Evolutionary conservation across 257 asterid genomes (phyloP).

Genomic region (Linderniella brevidens): DNA sequence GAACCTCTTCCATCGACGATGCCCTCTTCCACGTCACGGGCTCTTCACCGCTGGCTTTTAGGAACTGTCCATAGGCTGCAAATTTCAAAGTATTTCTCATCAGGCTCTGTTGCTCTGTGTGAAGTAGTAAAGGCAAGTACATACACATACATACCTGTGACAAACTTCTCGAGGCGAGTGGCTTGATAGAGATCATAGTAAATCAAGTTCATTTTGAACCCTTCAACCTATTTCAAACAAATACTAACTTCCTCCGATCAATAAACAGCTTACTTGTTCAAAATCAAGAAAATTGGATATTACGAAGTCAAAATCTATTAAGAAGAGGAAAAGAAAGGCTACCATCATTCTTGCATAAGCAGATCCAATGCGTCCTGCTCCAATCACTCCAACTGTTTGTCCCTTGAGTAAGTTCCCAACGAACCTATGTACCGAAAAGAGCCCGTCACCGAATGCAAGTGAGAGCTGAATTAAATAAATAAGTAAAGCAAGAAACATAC

Average conservation of each 20-base stretch:
- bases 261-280: no score
- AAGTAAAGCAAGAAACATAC: slow-evolving; percentile 20
- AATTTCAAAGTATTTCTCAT: slow-evolving; percentile 4
- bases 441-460: no score
- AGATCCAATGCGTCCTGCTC: slow-evolving; percentile 97
- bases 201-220: slow-evolving; percentile 94
- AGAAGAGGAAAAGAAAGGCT: no score
- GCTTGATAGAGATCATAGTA: slow-evolving; percentile 94
- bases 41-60: slow-evolving; percentile 79
- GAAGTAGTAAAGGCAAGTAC: slow-evolving; percentile 3
- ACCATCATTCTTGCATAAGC: slow-evolving; percentile 99
- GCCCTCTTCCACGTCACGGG: slow-evolving; percentile 95
- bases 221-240: slow-evolving; percentile 59
- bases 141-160: slow-evolving; percentile 42
- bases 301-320: no score
- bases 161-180: slow-evolving; percentile 84
- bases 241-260: no score
- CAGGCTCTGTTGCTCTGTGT: no score
- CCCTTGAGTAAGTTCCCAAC: slow-evolving; percentile 97
- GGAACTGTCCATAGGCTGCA: slow-evolving; percentile 87
- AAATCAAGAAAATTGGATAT: no score
- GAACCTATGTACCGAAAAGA: no score
- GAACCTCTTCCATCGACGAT: slow-evolving; percentile 83
- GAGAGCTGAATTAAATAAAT: not conserved
- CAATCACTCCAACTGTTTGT: slow-evolving; percentile 93